Base-by-base conservation (phyloP, 169 alveolate genomes). In the Plasmodium gaboni region DNA sequence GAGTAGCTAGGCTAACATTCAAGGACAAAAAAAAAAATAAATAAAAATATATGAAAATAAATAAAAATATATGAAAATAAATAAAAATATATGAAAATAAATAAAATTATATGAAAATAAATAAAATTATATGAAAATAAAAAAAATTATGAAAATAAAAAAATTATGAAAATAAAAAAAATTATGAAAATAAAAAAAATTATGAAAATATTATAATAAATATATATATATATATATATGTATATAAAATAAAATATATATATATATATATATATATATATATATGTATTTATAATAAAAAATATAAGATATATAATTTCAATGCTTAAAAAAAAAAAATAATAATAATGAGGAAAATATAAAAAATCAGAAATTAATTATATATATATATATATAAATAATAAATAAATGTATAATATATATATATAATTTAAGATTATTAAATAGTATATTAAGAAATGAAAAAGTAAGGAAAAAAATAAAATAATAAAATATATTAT, bases 11-110 rank as follows among this genome's bases (percentile, higher is more conserved):
- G 69, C 7, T 60, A 60, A 19, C 0, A 0, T 60, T 60, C n/a
- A 60, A 17, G 69, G 69, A 60, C 69, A 60, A 60, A 60, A 60
- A 60, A 60, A 60, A 22, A 19, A 60, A 60, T 22, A 59, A 59
- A 59, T 15, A 59, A 60, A 60, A 60, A 15, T 19, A 60, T 19
- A 60, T 22, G 17, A 12, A 53, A 53, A 51, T 15, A 53, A 53
- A 53, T 6, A 53, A 53, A 53, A 19, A 53, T 12, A 12, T 50
- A 50, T 50, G 60, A 55, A 65, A 65, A 59, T 15, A 13, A 13
- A 12, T 15, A 10, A 65, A 65, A 65, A 28, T 32, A 26, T 15
- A 42, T 32, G n/a, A 50, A 50, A 50, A 12, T 1, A 50, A 50
- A 50, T 12, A 50, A 50, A 50, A 50, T 1, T 4, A 2, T 4